A percentile compares a stretch with the other conserved stretches of the same genome.
These are phyloP conservation scores for Salix viminalis DNA, from an alignment of 345 rosid genomes.

Conservation along the genomic window DNA sequence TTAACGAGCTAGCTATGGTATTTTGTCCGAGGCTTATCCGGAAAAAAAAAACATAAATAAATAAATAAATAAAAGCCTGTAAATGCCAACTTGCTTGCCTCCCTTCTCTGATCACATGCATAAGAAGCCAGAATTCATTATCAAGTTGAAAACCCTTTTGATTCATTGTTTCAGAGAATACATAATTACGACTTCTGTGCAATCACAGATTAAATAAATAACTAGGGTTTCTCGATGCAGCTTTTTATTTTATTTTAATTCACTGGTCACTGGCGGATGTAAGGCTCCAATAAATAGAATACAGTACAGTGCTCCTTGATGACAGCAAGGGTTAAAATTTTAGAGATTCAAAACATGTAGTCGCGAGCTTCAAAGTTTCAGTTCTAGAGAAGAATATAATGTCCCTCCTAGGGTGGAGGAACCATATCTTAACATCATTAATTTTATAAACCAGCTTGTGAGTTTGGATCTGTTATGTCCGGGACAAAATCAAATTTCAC, in stretches of 20 bases:
- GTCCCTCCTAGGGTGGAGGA: constrained; percentile 6
- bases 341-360: neutral
- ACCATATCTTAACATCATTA: neutral
- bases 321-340: neutral
- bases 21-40: no score
- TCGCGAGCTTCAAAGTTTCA: constrained; percentile 6
- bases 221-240: neutral
- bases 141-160: neutral
- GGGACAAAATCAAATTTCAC: neutral
- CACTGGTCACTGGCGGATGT: neutral
- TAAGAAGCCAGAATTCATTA: no score
- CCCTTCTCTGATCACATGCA: no score
- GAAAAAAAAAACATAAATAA: no score
- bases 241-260: neutral
- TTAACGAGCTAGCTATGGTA: no score
- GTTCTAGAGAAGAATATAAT: constrained; percentile 12
- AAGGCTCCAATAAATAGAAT: neutral
- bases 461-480: neutral
- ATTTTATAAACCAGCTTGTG: neutral
- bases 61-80: no score
- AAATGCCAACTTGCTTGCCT: no score
- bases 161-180: neutral
- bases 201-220: neutral
- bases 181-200: neutral
- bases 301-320: neutral